phyloP scores from a whole-genome alignment of 352 stramenopile species.

The Pythium dissimile region DNA sequence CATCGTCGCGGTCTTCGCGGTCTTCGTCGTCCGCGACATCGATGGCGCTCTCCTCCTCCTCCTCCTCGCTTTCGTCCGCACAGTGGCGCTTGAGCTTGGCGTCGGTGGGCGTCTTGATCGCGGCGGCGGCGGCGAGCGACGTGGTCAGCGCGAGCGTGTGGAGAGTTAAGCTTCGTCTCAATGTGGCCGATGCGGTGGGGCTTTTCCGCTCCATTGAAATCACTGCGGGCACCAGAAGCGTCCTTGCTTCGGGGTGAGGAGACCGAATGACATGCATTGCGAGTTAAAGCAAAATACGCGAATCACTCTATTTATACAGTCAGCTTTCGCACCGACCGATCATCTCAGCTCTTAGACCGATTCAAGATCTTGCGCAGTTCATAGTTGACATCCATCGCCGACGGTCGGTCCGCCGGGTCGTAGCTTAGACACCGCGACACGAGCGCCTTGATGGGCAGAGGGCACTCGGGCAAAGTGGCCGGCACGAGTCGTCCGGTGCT shows the following conservation, averaged over 20 bases:
- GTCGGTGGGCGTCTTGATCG: not conserved
- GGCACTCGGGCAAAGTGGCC: conserved; percentile 9
- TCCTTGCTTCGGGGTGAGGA: not conserved
- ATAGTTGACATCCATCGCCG: conserved; percentile 25
- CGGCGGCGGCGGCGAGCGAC: not conserved
- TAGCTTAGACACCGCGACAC: conserved; percentile 17
- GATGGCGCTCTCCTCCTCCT: too few species aligned
- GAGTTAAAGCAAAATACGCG: not conserved
- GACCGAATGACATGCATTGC: not conserved
- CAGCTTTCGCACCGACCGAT: not conserved
- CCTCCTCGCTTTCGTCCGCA: not conserved
- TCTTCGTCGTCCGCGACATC: too few species aligned
- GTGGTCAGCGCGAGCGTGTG: not conserved
- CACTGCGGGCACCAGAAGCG: not conserved
- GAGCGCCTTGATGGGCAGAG: conserved; percentile 11
- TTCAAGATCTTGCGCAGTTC: conserved; percentile 17
- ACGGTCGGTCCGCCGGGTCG: conserved; percentile 16
- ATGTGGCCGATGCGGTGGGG: not conserved
- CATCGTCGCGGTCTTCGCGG: conserved; percentile 25
- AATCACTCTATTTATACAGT: conserved; percentile 1
- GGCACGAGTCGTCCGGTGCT: conserved; percentile 20
- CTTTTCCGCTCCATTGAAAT: not conserved
- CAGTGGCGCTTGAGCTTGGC: too few species aligned
- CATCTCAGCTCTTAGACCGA: not conserved
- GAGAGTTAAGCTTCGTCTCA: not conserved